A percentile compares a stretch with the other conserved stretches of the same genome.
phyloP scores from a whole-genome alignment of 352 stramenopile genomes.

The Pythium rishiriense region DNA sequence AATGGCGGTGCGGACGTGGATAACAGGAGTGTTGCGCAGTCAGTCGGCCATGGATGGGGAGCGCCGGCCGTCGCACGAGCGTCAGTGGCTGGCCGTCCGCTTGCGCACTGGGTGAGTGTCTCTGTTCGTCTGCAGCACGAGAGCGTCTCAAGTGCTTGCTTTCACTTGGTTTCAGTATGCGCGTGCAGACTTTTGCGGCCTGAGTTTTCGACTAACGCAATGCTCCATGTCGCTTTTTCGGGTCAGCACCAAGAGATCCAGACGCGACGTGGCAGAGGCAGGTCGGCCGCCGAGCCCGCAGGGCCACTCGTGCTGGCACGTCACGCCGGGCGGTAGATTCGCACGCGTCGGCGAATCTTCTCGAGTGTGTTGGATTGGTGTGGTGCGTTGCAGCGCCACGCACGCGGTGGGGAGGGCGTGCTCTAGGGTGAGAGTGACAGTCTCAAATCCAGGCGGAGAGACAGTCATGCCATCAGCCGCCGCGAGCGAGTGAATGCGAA shows the following conservation, averaged over 20 bases:
- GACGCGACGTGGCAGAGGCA: conserved; percentile 9
- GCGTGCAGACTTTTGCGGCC: conserved; percentile 24
- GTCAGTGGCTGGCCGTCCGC: not conserved
- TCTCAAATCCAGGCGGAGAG: not conserved
- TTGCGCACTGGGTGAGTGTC: conserved; percentile 2
- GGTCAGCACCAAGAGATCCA: conserved; percentile 7
- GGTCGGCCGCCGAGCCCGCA: not conserved
- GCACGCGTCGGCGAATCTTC: not conserved
- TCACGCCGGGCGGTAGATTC: conserved; percentile 6
- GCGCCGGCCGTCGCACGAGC: not conserved
- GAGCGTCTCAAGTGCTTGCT: not conserved
- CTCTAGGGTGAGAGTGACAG: no score
- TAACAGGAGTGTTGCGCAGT: no score
- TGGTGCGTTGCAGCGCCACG: conserved; percentile 4
- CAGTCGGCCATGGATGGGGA: not conserved
- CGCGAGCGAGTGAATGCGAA: not conserved
- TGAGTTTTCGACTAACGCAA: conserved; percentile 32
- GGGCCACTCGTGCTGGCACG: conserved; percentile 8
- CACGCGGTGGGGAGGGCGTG: not conserved
- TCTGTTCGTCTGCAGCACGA: conserved; percentile 11
- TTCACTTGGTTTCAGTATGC: conserved; percentile 14
- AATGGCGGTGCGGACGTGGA: not conserved
- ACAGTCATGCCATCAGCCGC: not conserved
- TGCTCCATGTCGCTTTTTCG: conserved; percentile 15
- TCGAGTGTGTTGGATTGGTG: no score